Evolutionary conservation across 257 asterid genomes (phyloP).

Genomic region (Gardenia jasminoides): DNA sequence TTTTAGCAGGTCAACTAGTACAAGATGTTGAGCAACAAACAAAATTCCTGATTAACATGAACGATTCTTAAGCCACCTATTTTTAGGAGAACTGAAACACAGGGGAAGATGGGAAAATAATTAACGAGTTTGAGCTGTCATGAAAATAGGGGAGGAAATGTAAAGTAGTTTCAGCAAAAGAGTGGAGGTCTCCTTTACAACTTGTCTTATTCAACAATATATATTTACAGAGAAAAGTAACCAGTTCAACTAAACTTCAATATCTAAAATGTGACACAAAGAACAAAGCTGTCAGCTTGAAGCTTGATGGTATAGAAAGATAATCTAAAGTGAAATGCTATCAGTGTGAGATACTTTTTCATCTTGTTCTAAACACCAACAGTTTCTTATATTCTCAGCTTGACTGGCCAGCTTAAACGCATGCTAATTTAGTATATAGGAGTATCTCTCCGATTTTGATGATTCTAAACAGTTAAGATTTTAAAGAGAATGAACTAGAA

Average conservation of each 20-base stretch:
- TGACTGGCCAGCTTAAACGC: neutral
- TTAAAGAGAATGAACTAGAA: neutral
- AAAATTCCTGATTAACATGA: neutral
- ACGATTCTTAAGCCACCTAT: neutral
- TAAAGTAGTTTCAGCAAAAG: neutral
- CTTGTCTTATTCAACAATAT: neutral
- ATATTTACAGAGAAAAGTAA: neutral
- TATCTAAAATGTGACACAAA: neutral
- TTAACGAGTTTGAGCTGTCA: neutral
- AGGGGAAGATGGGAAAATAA: neutral
- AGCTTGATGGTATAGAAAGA: neutral
- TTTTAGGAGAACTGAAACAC: neutral
- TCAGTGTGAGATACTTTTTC: neutral
- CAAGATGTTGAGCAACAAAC: neutral
- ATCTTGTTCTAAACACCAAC: neutral
- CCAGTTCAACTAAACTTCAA: neutral
- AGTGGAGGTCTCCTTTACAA: neutral
- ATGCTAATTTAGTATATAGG: neutral
- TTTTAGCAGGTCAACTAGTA: neutral
- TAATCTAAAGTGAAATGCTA: neutral
- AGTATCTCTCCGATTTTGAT: no score
- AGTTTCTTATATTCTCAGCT: neutral
- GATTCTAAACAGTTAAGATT: neutral
- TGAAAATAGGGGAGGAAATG: neutral
- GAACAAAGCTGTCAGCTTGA: neutral